A percentile compares a stretch with the other conserved stretches of the same genome.
Conservation (phyloP, 2,329 filamentous ascomycete species). For the Westerdykella sp. region DNA sequence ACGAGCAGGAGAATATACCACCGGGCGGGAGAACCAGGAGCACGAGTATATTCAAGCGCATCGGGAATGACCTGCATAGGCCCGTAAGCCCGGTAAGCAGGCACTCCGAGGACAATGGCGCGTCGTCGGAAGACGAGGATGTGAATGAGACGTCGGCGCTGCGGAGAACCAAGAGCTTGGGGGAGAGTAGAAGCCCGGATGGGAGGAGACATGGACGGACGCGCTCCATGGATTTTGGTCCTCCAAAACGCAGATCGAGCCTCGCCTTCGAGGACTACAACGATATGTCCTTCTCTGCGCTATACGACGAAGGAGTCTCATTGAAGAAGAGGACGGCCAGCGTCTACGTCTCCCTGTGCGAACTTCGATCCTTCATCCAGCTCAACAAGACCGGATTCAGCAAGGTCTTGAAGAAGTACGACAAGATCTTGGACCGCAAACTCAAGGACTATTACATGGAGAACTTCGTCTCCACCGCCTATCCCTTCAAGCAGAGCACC, state of each 20-base stretch:
- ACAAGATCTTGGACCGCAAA: constrained; percentile 85
- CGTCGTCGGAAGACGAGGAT: constrained; percentile 54
- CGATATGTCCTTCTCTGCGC: constrained; percentile 64
- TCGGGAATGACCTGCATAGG: constrained; percentile 42
- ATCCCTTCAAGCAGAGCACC: constrained; percentile 72
- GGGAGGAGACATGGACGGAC: constrained; percentile 50
- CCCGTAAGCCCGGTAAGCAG: constrained; percentile 40
- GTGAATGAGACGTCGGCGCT: constrained; percentile 45
- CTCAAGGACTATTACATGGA: constrained; percentile 73
- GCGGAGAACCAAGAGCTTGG: constrained; percentile 34
- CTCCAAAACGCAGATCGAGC: constrained; percentile 56
- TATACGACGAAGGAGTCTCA: constrained; percentile 69
- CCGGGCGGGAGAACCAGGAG: constrained; percentile 38
- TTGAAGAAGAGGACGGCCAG: constrained; percentile 86
- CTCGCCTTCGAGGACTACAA: constrained; percentile 69
- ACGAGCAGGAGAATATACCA: constrained; percentile 34
- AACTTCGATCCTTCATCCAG: constrained; percentile 92
- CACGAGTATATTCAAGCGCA: constrained; percentile 49
- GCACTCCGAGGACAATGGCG: constrained; percentile 46
- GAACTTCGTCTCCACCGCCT: constrained; percentile 66
- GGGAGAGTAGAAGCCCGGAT: constrained; percentile 11
- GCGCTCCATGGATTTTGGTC: constrained; percentile 56
- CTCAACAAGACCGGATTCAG: constrained; percentile 94
- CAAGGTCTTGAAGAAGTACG: constrained; percentile 97
- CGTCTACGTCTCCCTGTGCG: constrained; percentile 86